These are phyloP conservation scores for Aspergillus piperis DNA, from an alignment of 2,329 filamentous ascomycete species.

Conservation along the genomic window DNA sequence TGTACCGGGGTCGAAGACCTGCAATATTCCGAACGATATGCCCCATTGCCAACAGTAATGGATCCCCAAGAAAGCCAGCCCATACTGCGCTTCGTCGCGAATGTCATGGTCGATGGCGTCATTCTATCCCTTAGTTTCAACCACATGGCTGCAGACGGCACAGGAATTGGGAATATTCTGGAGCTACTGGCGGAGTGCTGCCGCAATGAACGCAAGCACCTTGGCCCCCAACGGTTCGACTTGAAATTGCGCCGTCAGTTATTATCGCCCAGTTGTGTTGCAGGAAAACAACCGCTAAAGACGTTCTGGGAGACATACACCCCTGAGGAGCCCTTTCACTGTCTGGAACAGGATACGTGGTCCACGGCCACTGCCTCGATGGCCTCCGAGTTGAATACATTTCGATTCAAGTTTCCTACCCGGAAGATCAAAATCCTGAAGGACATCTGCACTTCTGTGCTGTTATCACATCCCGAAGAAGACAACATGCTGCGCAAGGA, in stretches of 20 bases:
- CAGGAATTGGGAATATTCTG: conserved; percentile 1
- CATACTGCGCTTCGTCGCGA: background rate
- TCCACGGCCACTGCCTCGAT: background rate
- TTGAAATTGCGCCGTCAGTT: background rate
- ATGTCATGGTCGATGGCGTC: conserved; percentile 1
- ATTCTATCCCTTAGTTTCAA: conserved; percentile 1
- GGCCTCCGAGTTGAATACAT: background rate
- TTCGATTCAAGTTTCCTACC: background rate
- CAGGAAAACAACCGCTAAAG: background rate
- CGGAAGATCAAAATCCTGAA: background rate
- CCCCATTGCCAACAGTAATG: background rate
- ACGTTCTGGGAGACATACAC: background rate
- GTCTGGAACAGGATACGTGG: background rate
- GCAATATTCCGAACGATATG: background rate
- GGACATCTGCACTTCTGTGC: background rate
- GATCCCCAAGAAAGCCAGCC: background rate
- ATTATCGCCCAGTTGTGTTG: background rate
- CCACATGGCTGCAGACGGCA: conserved; percentile 1
- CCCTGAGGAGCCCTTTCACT: background rate
- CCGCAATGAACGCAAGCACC: background rate
- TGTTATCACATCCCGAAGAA: background rate
- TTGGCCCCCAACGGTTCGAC: background rate
- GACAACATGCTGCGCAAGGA: background rate
- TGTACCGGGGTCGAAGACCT: background rate
- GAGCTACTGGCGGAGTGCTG: background rate